phyloP scores from a whole-genome alignment of 306 rosid genomes.

The Acmispon strigosus region DNA sequence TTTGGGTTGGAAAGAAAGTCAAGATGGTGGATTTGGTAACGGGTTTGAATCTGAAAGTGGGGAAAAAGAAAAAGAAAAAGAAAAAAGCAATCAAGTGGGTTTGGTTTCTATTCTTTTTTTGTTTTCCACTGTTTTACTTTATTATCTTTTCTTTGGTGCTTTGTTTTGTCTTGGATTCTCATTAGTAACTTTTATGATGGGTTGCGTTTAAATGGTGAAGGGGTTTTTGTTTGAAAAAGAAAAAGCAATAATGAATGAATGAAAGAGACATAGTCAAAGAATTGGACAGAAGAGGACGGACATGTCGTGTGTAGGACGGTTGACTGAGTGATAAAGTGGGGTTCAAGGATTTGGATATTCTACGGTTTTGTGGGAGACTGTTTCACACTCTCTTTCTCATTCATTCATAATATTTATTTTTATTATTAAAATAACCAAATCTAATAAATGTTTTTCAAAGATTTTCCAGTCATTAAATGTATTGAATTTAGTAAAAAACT shows the following conservation, averaged over 20 bases:
- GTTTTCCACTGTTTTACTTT: not conserved
- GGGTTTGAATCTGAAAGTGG: constrained; percentile 28
- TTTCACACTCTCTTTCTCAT: too few relatives aligned
- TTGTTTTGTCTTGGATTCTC: constrained; percentile 36
- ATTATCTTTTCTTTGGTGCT: constrained; percentile 7
- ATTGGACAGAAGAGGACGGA: constrained; percentile 57
- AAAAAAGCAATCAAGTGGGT: constrained; percentile 13
- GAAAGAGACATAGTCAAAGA: constrained; percentile 64
- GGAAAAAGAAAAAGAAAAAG: not conserved
- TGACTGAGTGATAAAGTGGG: constrained; percentile 39
- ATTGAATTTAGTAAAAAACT: too few relatives aligned
- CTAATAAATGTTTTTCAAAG: too few relatives aligned
- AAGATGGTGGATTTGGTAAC: constrained; percentile 67
- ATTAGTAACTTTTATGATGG: not conserved
- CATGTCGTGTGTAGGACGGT: constrained; percentile 61
- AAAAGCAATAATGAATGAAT: constrained; percentile 29
- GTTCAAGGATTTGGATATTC: too few relatives aligned
- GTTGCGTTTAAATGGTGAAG: constrained; percentile 1
- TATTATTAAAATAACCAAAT: too few relatives aligned
- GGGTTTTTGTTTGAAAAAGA: constrained; percentile 15
- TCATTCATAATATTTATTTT: too few relatives aligned
- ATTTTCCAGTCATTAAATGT: too few relatives aligned
- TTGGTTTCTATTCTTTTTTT: not conserved
- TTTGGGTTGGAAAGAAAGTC: not conserved
- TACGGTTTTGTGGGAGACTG: too few relatives aligned